Evolutionary conservation across 2,329 filamentous ascomycete genomes (phyloP), one percentile per base, ranked within the genome.

Genomic region (Colletotrichum incanum): DNA sequence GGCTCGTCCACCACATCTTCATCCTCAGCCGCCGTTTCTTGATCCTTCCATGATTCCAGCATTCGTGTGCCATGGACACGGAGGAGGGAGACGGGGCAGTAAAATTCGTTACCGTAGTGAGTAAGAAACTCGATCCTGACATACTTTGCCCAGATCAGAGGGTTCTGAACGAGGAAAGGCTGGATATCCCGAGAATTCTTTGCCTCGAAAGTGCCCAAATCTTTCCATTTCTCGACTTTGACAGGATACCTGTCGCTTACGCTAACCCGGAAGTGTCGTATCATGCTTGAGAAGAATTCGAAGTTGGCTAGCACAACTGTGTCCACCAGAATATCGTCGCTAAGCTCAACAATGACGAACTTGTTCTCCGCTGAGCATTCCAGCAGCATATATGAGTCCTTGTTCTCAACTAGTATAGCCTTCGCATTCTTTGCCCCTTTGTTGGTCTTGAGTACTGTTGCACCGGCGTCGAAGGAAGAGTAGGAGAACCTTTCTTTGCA

Each of bases 401-500:
- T 98, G 84, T 98, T 98, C 85, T 99, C 96, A 52, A 97, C 92
- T 52, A 99, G 84, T 18, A 99, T 93, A 18, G 95, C 92, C 71
- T 95, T 97, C 20, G 95, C 88, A 74, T 96, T 97, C 81, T 96
- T 97, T 67, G 94, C 93, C 74, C 95, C 92, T 4, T 90, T 87
- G 78, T 97, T 97, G 2, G 94, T 94, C 84, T 98, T 98, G 73
- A 98, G 86, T 37, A 98, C 91, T 0, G 94, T 98, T 16, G 96
- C 96, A 14, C 96, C 96, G 73, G 95, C 97, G 81, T 99, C 96
- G 78, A 98, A 98, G 0, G 96, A 98, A 8, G 96, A 95, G 83
- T 97, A 99, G 66, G 97, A 98, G 82, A 98, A 98, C 55, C 96
- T 89, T 82, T 98, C 96, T 82, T 98, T 98, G 88, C 96, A 98